Percentiles rank a stretch among this genome's conserved stretches.
Conservation (phyloP, 1,284 basidiomycete species). For the Malassezia pachydermatis region DNA sequence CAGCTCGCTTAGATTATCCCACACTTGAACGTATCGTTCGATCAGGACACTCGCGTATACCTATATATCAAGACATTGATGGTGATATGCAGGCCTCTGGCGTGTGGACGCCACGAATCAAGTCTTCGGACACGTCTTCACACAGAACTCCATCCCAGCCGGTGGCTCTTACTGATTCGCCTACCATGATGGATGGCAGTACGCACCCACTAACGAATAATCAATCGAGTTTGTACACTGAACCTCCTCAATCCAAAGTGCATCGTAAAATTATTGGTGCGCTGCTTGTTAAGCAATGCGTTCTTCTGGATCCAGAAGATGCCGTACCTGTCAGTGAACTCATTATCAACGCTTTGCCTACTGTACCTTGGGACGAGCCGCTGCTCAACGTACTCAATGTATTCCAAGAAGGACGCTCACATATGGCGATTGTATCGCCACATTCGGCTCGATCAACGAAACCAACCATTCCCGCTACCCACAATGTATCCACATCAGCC, state of each 20-base stretch:
- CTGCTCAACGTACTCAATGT: conserved; percentile 75
- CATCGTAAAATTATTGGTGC: conserved; percentile 63
- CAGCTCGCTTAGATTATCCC: conserved; percentile 67
- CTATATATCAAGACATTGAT: conserved; percentile 52
- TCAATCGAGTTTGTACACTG: background rate
- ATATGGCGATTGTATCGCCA: conserved; percentile 72
- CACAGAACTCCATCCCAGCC: too few species aligned
- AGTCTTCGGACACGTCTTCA: too few species aligned
- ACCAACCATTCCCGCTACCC: conserved; percentile 1
- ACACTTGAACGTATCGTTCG: conserved; percentile 63
- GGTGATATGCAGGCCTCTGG: conserved; percentile 8
- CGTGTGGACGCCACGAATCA: conserved; percentile 4
- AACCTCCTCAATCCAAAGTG: background rate
- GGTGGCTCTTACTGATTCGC: background rate
- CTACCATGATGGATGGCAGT: background rate
- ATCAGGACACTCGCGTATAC: conserved; percentile 63
- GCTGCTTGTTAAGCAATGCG: conserved; percentile 72
- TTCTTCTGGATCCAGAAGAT: conserved; percentile 73
- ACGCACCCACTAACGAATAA: background rate
- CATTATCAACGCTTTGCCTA: conserved; percentile 63
- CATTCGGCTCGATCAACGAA: conserved; percentile 21
- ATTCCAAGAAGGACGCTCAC: conserved; percentile 80
- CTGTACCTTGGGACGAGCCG: conserved; percentile 73
- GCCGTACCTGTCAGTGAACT: conserved; percentile 43
- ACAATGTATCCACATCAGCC: background rate